Conservation (phyloP, 1,284 basidiomycete species). For the Cystobasidium sp. region DNA sequence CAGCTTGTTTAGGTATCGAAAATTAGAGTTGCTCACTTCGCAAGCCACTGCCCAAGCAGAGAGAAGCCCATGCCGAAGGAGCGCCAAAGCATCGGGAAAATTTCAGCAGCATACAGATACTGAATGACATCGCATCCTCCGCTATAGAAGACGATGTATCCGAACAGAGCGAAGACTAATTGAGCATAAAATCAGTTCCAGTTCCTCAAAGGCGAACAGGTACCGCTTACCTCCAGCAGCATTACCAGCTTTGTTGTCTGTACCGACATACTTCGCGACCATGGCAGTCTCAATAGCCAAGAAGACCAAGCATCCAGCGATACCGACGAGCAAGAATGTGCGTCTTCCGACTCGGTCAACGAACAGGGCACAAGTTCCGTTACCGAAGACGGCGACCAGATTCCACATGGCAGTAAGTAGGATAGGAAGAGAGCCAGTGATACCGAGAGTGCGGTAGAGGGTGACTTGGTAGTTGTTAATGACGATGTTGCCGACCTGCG, state of each 20-base stretch:
- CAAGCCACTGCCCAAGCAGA: not conserved
- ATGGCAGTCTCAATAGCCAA: constrained; percentile 17
- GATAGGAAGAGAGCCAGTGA: constrained; percentile 15
- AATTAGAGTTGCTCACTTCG: not conserved
- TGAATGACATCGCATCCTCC: constrained; percentile 13
- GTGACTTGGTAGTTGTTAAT: constrained; percentile 11
- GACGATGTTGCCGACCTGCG: constrained; percentile 10
- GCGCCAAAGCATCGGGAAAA: constrained; percentile 8
- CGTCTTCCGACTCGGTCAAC: constrained; percentile 13
- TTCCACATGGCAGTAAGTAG: constrained; percentile 19
- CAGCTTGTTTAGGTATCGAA: not conserved
- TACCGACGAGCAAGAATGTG: constrained; percentile 9
- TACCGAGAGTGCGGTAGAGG: constrained; percentile 11
- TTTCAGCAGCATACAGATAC: constrained; percentile 11
- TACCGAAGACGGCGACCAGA: constrained; percentile 17
- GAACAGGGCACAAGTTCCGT: constrained; percentile 13
- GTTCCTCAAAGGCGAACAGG: not conserved
- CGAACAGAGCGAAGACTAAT: constrained; percentile 17
- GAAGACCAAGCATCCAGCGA: constrained; percentile 16
- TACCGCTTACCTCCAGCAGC: not conserved
- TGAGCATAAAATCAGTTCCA: not conserved
- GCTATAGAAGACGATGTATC: constrained; percentile 17
- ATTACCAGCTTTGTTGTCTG: constrained; percentile 18
- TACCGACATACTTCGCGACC: constrained; percentile 12
- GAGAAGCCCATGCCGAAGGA: constrained; percentile 13